Evolutionary conservation across 345 rosid genomes (phyloP), one percentile per base, ranked within the genome.

Genomic region (Orychophragmus violaceus): DNA sequence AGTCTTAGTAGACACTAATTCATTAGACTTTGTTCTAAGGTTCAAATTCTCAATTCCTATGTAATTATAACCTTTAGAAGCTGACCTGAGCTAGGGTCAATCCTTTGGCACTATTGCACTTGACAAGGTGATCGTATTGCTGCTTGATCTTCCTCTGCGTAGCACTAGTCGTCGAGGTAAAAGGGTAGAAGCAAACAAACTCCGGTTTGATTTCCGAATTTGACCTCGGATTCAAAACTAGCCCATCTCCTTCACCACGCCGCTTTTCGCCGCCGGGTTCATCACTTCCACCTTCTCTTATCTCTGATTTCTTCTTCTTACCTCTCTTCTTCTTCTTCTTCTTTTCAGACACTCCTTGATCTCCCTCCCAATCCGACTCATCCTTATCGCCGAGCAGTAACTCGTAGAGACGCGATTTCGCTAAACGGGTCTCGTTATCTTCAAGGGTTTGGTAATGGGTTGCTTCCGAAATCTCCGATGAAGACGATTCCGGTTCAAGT

Each of bases 71-170:
- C 18, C 50, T n/a, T 17, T 41, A 59, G 55, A 35, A 39, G 24
- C 22, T 33, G 74, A 91, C 98, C 98, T 88, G 96, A 64, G 86
- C 82, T 12, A 88, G 68, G 5, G 98, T 88, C 78, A 91, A 74
- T 72, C 87, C 90, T 48, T 84, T 83, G 66, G 59, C 81, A 62
- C 76, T 83, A 64, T 84, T 80, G 68, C 86, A 85, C 82, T 82
- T 82, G 19, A 91, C 90, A 49, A 91, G 86, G 55, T 84, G 85
- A 68, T 85, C 95, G 61, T 85, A 91, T 45, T 87, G 95, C 68
- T 82, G 95, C 79, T 91, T 91, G 72, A 91, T 91, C 85, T 84
- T 89, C 86, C 94, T 89, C 82, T 91, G 98, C 7, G 88, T 91
- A 5, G 96, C 91, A 70, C 98, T 91, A 53, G 84, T 76, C 29